Conservation (phyloP, 2,329 filamentous ascomycete species). For the Purpureocillium lavendulum region DNA sequence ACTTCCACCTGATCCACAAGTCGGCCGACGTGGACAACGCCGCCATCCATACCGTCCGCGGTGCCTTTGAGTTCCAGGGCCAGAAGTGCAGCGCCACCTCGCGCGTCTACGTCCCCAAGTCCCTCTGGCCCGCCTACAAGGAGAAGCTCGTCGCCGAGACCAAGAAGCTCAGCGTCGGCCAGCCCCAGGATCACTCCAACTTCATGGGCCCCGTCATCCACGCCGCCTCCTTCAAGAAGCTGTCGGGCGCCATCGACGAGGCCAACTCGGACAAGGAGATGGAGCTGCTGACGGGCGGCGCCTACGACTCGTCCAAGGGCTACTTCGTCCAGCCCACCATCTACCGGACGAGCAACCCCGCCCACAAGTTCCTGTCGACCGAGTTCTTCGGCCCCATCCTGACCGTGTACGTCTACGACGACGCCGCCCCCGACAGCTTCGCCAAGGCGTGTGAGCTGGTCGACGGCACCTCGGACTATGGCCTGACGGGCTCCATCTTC, state of each 20-base stretch:
- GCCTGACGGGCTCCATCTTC: constrained; percentile 69
- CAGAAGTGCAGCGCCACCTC: constrained; percentile 88
- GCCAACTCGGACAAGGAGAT: constrained; percentile 70
- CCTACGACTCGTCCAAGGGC: constrained; percentile 67
- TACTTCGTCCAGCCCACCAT: constrained; percentile 82
- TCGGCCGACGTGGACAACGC: constrained; percentile 73
- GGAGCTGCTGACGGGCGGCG: constrained; percentile 66
- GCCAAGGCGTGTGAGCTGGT: constrained; percentile 51
- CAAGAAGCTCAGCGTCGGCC: constrained; percentile 61
- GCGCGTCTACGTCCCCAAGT: constrained; percentile 68
- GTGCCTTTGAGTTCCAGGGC: constrained; percentile 84
- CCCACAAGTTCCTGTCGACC: constrained; percentile 64
- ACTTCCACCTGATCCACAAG: constrained; percentile 78
- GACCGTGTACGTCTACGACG: constrained; percentile 69
- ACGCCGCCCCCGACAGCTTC: constrained; percentile 51
- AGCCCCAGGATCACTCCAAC: constrained; percentile 60
- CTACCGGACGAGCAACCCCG: constrained; percentile 65
- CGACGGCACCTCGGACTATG: constrained; percentile 68
- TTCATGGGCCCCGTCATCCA: constrained; percentile 89
- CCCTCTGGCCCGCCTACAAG: constrained; percentile 65
- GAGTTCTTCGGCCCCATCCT: constrained; percentile 81
- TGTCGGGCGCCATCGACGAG: constrained; percentile 66
- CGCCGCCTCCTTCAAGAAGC: constrained; percentile 70
- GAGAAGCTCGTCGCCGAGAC: constrained; percentile 59
- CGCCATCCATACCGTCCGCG: constrained; percentile 72